phyloP scores from a whole-genome alignment of 345 rosid species.

The Lepidium africanum region DNA sequence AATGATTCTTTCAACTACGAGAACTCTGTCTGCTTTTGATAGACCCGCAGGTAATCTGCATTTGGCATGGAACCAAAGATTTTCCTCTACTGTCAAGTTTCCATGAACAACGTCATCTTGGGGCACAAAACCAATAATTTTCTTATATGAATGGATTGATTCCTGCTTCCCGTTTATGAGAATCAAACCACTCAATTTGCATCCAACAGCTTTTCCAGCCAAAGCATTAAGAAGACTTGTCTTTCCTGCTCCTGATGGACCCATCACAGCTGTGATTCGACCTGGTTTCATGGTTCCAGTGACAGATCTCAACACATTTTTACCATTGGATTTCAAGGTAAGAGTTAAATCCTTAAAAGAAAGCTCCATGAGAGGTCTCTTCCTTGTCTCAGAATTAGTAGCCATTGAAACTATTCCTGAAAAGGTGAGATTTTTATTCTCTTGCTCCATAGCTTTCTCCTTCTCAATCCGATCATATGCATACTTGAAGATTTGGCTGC shows the following conservation, averaged over 20 bases:
- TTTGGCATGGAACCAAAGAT: slow-evolving; percentile 90
- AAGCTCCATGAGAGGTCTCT: slow-evolving; percentile 68
- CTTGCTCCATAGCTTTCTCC: slow-evolving; percentile 66
- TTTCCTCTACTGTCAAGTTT: slow-evolving; percentile 92
- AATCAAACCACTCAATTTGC: slow-evolving; percentile 57
- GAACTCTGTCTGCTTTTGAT: slow-evolving; percentile 67
- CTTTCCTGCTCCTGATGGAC: slow-evolving; percentile 98
- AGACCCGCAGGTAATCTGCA: slow-evolving; percentile 73
- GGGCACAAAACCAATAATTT: slow-evolving; percentile 85
- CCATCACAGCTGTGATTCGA: slow-evolving; percentile 88
- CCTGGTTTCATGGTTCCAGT: slow-evolving; percentile 83
- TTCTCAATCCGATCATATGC: slow-evolving; percentile 75
- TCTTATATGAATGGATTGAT: slow-evolving; percentile 74
- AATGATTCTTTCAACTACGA: slow-evolving; percentile 85
- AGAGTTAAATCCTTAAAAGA: slow-evolving; percentile 70
- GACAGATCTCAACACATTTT: slow-evolving; percentile 66
- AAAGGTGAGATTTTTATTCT: slow-evolving; percentile 53
- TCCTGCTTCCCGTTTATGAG: slow-evolving; percentile 65
- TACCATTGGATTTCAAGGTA: slow-evolving; percentile 64
- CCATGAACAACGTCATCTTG: slow-evolving; percentile 97
- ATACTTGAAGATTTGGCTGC: slow-evolving; percentile 69
- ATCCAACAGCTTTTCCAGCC: slow-evolving; percentile 82
- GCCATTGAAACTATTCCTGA: slow-evolving; percentile 72
- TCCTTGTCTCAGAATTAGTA: slow-evolving; percentile 42
- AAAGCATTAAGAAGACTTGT: slow-evolving; percentile 86